A percentile compares a stretch with the other conserved stretches of the same genome.
These are phyloP conservation scores for Neoscytalidium dimidiatum DNA, from an alignment of 2,329 filamentous ascomycete species.

Conservation along the genomic window DNA sequence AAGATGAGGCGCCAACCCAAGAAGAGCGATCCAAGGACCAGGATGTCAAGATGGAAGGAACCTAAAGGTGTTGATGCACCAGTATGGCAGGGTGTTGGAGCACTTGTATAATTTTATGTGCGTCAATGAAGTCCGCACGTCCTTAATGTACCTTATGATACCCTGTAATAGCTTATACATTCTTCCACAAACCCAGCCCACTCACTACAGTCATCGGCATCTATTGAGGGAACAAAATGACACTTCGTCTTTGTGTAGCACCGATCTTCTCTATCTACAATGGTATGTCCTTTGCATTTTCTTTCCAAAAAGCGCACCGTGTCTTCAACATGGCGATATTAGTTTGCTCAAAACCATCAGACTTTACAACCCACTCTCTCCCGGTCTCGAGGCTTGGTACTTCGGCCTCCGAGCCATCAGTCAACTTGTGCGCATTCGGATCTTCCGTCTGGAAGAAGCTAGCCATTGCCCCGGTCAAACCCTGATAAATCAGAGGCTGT, in stretches of 20 bases:
- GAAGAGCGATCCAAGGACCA: neutral
- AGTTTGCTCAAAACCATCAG: conserved; percentile 47
- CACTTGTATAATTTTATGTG: neutral
- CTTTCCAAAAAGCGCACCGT: conserved; percentile 57
- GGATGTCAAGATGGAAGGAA: conserved; percentile 11
- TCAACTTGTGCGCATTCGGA: conserved; percentile 47
- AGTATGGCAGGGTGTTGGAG: neutral
- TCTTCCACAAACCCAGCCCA: neutral
- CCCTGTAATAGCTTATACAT: neutral
- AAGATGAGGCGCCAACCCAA: neutral
- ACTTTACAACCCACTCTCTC: conserved; percentile 54
- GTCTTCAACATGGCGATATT: conserved; percentile 42
- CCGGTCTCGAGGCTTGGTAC: conserved; percentile 48
- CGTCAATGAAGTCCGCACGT: no score
- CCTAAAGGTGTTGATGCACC: neutral
- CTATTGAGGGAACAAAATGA: no score
- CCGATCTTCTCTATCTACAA: no score
- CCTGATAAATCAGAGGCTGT: conserved; percentile 57
- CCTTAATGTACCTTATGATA: no score
- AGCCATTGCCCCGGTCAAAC: conserved; percentile 60
- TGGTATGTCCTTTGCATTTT: conserved; percentile 3
- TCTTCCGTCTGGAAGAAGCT: conserved; percentile 62
- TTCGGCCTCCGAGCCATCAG: conserved; percentile 32
- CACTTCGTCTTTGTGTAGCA: no score
- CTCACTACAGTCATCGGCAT: no score